Base-by-base conservation (phyloP, 2,329 filamentous ascomycete genomes). In the Ascocoryne sarcoides region DNA sequence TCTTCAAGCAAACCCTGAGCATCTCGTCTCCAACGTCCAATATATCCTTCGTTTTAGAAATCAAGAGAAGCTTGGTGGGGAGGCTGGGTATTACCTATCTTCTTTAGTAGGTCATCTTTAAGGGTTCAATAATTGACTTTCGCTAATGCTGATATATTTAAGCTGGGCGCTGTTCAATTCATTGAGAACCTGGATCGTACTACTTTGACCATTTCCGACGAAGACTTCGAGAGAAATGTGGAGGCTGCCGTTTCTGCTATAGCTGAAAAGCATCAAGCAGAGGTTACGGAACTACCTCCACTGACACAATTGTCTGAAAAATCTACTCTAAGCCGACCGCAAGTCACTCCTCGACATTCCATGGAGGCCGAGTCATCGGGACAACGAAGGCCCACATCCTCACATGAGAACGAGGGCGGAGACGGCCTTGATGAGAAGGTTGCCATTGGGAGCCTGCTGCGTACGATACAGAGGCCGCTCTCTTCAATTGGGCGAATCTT, bases 21-120 rank as follows among this genome's bases (percentile, higher is more conserved):
- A 96, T 62, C 69, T 98, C 23, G 89, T 96, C 18, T 95, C 89
- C 44, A 98, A 98, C 61, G 86, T 98, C 3, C 92, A 98, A 62
- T 98, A 98, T 62, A 96, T 98, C 48, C 70, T 96, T 37, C 81
- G 93, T 33, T 98, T 98, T 67, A 79, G 92, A 37, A 95, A 96
- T 57, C 92, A 95, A 62, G 92, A 98, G 39, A 96, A 96, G 61
- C 77, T 98, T 1, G 85, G 84, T 17, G 92, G 92, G n/a, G 92
- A 98, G 67, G 90, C 92, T 10, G 92, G 92, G 10, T 98, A 98
- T 64, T 98, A 98, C 62, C 76, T 98, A 40, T 96, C 90, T 21
- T 96, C 92, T 5, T 66, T 98, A 52, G 84, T 88, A 66, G 56
- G 73, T 57, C 20, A 26, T 17, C 12, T n/a, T n/a, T n/a, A n/a